Conservation (phyloP, 139 green algal species). For the Coelastrella sp. region DNA sequence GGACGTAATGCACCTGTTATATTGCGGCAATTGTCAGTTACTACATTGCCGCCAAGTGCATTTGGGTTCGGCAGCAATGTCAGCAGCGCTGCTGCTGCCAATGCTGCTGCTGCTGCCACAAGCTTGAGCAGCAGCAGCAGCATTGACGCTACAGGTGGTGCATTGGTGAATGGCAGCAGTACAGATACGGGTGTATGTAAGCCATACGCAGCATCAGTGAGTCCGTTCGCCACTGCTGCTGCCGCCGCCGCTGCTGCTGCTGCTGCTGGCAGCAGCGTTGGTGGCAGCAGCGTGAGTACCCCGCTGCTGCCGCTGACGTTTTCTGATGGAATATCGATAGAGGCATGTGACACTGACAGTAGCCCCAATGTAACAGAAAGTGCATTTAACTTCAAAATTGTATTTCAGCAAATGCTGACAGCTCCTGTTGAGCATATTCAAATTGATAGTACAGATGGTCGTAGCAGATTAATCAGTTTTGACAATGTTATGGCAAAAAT, state of each 20-base stretch:
- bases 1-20: slow-evolving; percentile 37
- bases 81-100: slow-evolving; percentile 34
- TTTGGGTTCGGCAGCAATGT: slow-evolving; percentile 37
- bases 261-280: slow-evolving; percentile 24
- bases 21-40: slow-evolving; percentile 23
- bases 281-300: not conserved
- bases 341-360: not conserved
- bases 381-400: slow-evolving; percentile 30
- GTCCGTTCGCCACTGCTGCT: too few species aligned
- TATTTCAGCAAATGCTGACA: slow-evolving; percentile 45
- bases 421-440: not conserved
- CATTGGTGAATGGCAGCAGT: too few species aligned
- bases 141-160: not conserved
- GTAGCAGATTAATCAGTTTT: slow-evolving; percentile 7
- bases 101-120: not conserved
- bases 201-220: not conserved
- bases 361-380: not conserved
- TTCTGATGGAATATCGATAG: slow-evolving; percentile 47
- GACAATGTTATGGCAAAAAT: slow-evolving; percentile 8
- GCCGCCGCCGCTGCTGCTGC: not conserved
- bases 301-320: slow-evolving; percentile 50
- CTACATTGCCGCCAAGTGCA: slow-evolving; percentile 19
- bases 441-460: too few species aligned
- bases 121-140: slow-evolving; percentile 2
- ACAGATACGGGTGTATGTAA: not conserved